Evolutionary conservation across 2,329 filamentous ascomycete genomes (phyloP).

Genomic region (Penicillium freii): DNA sequence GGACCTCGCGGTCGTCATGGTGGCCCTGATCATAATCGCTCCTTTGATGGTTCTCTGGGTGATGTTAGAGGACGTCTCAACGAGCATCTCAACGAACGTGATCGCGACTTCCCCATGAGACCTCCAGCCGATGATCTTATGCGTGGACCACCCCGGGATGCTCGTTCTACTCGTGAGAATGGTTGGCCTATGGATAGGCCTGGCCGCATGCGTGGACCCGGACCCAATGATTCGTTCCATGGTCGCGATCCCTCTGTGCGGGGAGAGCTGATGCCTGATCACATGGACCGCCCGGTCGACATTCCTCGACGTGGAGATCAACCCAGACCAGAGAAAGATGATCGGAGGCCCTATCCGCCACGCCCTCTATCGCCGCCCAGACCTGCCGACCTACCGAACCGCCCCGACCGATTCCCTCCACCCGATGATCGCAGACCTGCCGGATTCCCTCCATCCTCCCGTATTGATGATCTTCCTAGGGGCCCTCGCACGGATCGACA

Average conservation of each 20-base stretch:
- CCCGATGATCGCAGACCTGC: conserved; percentile 36
- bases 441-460: conserved; percentile 28
- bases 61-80: conserved; percentile 34
- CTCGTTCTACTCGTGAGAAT: conserved; percentile 34
- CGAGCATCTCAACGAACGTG: conserved; percentile 36
- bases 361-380: conserved; percentile 30
- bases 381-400: conserved; percentile 30
- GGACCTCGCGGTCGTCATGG: conserved; percentile 38
- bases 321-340: conserved; percentile 32
- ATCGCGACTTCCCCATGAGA: conserved; percentile 37
- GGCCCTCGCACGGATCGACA: conserved; percentile 51
- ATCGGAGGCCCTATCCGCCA: conserved; percentile 30
- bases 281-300: conserved; percentile 30
- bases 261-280: conserved; percentile 36
- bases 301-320: conserved; percentile 32
- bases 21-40: conserved; percentile 38
- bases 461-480: conserved; percentile 51
- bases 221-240: conserved; percentile 31
- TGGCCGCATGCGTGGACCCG: conserved; percentile 32
- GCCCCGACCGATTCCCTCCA: conserved; percentile 37
- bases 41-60: conserved; percentile 35
- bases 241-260: conserved; percentile 32
- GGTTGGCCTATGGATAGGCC: conserved; percentile 39
- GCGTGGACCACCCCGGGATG: conserved; percentile 37
- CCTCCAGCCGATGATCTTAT: conserved; percentile 41